A percentile compares a stretch with the other conserved stretches of the same genome.
phyloP scores from a whole-genome alignment of 352 stramenopile genomes.

The Pythium guiyangense region DNA sequence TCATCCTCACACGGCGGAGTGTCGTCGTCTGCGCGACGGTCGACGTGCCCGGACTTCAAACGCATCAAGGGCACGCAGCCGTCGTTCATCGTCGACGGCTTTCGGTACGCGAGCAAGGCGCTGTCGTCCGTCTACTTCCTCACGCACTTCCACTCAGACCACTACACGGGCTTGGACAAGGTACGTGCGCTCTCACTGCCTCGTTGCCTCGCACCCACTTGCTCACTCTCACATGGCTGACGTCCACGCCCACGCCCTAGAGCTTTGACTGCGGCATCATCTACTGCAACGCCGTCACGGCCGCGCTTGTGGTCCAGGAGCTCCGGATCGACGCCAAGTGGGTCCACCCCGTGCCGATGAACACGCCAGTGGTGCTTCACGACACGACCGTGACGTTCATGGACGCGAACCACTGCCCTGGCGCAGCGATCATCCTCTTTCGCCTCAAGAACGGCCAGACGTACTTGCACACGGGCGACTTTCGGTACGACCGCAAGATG shows the following conservation, averaged over 20 bases:
- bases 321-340: slow-evolving; percentile 90
- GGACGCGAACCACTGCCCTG: slow-evolving; percentile 97
- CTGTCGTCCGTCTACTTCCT: slow-evolving; percentile 93
- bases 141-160: slow-evolving; percentile 97
- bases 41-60: slow-evolving; percentile 72
- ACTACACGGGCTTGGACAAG: slow-evolving; percentile 91
- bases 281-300: slow-evolving; percentile 94
- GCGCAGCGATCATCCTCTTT: slow-evolving; percentile 95
- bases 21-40: background rate
- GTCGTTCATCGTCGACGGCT: slow-evolving; percentile 87
- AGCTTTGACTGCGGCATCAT: slow-evolving; percentile 91
- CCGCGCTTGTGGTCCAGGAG: slow-evolving; percentile 88
- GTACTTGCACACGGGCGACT: slow-evolving; percentile 92
- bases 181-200: slow-evolving; percentile 13
- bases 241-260: slow-evolving; percentile 11
- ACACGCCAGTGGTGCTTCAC: slow-evolving; percentile 75
- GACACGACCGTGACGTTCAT: slow-evolving; percentile 93
- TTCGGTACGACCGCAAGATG: slow-evolving; percentile 77
- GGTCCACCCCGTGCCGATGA: slow-evolving; percentile 90
- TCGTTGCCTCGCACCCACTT: background rate
- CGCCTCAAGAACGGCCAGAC: slow-evolving; percentile 68
- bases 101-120: slow-evolving; percentile 69
- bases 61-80: slow-evolving; percentile 69
- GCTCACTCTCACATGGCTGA: background rate
- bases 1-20: background rate